Conservation (phyloP, 805 yeast species). For the Diddensiella caesifluorescens region DNA sequence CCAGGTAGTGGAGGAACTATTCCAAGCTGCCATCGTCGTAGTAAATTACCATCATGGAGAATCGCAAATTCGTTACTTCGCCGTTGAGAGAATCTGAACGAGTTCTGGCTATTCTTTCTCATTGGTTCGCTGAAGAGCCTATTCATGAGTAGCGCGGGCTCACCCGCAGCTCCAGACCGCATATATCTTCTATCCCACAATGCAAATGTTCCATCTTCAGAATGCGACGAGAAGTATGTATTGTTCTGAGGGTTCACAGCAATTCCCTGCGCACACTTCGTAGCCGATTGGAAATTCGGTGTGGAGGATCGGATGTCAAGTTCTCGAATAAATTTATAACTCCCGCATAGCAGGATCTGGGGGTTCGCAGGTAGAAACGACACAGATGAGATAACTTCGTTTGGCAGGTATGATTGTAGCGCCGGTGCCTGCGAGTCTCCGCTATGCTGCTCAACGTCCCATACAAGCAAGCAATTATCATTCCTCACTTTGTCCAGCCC, state of each 20-base stretch:
- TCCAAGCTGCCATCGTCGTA: slow-evolving; percentile 78
- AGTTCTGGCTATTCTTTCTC: slow-evolving; percentile 21
- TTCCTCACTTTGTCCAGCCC: slow-evolving; percentile 76
- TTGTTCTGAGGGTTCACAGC: slow-evolving; percentile 63
- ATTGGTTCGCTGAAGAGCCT: slow-evolving; percentile 14
- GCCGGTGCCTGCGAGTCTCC: slow-evolving; percentile 18
- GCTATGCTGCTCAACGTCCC: slow-evolving; percentile 51
- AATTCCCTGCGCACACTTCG: slow-evolving; percentile 65
- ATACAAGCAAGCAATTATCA: slow-evolving; percentile 70
- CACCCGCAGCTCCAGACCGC: slow-evolving; percentile 15
- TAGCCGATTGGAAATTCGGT: slow-evolving; percentile 56
- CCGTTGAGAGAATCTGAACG: slow-evolving; percentile 42
- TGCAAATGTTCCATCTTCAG: slow-evolving; percentile 80
- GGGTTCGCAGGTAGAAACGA: slow-evolving; percentile 58
- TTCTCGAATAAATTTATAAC: slow-evolving; percentile 71
- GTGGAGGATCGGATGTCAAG: slow-evolving; percentile 64
- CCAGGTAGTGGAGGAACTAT: slow-evolving; percentile 19
- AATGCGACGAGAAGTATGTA: slow-evolving; percentile 63
- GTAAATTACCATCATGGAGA: slow-evolving; percentile 67
- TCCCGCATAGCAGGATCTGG: slow-evolving; percentile 58
- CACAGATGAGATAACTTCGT: slow-evolving; percentile 69
- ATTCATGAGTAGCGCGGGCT: slow-evolving; percentile 21
- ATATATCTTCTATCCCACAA: slow-evolving; percentile 44
- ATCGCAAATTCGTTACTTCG: slow-evolving; percentile 72
- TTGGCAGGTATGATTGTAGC: slow-evolving; percentile 49